Conservation (phyloP, 1,284 basidiomycete species). For the Ustilago tritici region DNA sequence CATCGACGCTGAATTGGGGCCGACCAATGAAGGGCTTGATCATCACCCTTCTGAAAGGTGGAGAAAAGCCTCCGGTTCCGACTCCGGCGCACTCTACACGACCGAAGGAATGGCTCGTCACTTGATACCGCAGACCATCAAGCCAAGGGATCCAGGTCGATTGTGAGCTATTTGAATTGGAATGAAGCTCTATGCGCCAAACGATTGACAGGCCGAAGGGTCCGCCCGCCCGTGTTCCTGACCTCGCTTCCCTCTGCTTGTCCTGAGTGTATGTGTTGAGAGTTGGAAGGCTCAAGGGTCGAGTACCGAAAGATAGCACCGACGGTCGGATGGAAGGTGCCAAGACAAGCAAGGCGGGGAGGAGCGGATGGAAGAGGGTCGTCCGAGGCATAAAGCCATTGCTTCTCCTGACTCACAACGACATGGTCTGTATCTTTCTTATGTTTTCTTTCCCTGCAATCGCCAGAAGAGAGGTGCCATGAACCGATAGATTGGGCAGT, state of each 20-base stretch:
- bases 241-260: background rate
- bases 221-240: conserved; percentile 6
- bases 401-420: background rate
- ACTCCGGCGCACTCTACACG: background rate
- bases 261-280: background rate
- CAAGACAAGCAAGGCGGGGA: conserved; percentile 19
- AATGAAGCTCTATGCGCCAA: background rate
- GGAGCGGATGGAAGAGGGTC: conserved; percentile 30
- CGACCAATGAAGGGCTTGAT: background rate
- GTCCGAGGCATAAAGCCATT: conserved; percentile 17
- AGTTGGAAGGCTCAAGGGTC: background rate
- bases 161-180: background rate
- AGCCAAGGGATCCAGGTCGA: background rate
- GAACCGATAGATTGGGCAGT: background rate
- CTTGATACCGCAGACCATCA: conserved; percentile 20
- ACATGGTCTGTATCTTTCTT: no score
- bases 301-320: conserved; percentile 1
- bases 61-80: conserved; percentile 7
- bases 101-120: conserved; percentile 12
- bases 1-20: background rate
- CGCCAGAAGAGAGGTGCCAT: background rate
- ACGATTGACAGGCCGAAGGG: conserved; percentile 14
- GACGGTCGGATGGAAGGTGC: conserved; percentile 24
- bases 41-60: conserved; percentile 24
- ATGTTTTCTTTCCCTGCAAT: no score